Conservation (phyloP, 306 rosid species). For the Canavalia ensiformis region DNA sequence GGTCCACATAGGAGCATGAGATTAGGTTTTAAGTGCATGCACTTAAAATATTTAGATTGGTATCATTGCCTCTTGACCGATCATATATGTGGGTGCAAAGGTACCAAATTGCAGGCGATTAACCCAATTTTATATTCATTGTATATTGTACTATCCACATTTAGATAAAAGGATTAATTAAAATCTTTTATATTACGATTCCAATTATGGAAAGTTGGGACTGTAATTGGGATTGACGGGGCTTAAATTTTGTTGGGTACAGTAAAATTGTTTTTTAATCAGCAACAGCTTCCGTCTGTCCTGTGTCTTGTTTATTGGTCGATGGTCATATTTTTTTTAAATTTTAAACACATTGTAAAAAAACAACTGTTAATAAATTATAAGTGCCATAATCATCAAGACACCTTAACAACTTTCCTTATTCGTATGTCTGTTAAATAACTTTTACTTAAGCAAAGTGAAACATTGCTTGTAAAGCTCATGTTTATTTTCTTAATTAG, state of each 20-base stretch:
- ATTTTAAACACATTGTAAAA: too few species aligned
- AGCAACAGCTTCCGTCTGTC: not conserved
- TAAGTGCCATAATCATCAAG: not conserved
- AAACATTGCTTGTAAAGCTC: not conserved
- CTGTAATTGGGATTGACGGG: not conserved
- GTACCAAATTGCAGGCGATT: constrained; percentile 41
- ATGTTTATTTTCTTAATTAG: not conserved
- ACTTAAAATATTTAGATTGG: constrained; percentile 23
- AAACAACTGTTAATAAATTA: not conserved
- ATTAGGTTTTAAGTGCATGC: constrained; percentile 46
- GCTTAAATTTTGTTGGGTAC: not conserved
- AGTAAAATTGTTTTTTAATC: not conserved
- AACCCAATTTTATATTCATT: not conserved
- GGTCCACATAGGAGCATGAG: constrained; percentile 39
- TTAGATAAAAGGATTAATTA: not conserved
- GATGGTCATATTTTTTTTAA: too few species aligned
- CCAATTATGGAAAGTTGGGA: not conserved
- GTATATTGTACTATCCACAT: not conserved
- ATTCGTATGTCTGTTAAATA: not conserved
- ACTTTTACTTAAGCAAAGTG: not conserved
- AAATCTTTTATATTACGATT: not conserved
- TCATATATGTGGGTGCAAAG: not conserved
- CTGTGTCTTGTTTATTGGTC: not conserved
- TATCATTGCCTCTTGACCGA: constrained; percentile 39
- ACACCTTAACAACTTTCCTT: not conserved